Percentiles rank a stretch among this genome's conserved stretches.
phyloP scores from a whole-genome alignment of 2,329 filamentous ascomycete species.

The Aaosphaeria arxii region DNA sequence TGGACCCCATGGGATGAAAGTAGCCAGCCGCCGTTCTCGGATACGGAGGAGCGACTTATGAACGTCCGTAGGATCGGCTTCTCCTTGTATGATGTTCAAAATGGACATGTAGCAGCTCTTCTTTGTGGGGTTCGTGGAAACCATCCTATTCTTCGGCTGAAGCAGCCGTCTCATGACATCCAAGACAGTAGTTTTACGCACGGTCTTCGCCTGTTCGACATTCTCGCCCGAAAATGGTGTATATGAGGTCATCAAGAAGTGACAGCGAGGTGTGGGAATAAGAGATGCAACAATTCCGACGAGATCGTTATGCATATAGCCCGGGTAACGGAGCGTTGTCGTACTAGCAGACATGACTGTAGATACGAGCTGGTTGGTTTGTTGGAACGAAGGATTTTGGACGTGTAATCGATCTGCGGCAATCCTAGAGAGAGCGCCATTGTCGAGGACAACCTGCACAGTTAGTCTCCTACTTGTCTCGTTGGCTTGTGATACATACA shows the following conservation, averaged over 20 bases:
- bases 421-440: slow-evolving; percentile 88
- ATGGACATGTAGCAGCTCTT: slow-evolving; percentile 99
- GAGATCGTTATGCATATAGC: slow-evolving; percentile 99
- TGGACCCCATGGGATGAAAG: slow-evolving; percentile 97
- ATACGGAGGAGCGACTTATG: slow-evolving; percentile 98
- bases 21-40: slow-evolving; percentile 86
- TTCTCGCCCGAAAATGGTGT: slow-evolving; percentile 96
- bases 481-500: slow-evolving; percentile 42
- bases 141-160: slow-evolving; percentile 99
- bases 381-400: slow-evolving; percentile 91
- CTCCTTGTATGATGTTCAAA: slow-evolving; percentile 97
- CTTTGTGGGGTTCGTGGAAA: slow-evolving; percentile 90
- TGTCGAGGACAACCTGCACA: slow-evolving; percentile 77
- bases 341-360: slow-evolving; percentile 99
- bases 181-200: slow-evolving; percentile 94
- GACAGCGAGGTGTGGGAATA: slow-evolving; percentile 92
- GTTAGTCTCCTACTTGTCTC: slow-evolving; percentile 14
- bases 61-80: slow-evolving; percentile 95
- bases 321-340: slow-evolving; percentile 91
- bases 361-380: slow-evolving; percentile 91
- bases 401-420: slow-evolving; percentile 93
- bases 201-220: slow-evolving; percentile 94
- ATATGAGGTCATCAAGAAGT: slow-evolving; percentile 98
- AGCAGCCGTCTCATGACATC: slow-evolving; percentile 95
- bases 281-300: slow-evolving; percentile 94